Percentiles rank a stretch among this genome's conserved stretches.
Evolutionary conservation across 1,284 basidiomycete genomes (phyloP).

Genomic region (Amylostereum areolatum): DNA sequence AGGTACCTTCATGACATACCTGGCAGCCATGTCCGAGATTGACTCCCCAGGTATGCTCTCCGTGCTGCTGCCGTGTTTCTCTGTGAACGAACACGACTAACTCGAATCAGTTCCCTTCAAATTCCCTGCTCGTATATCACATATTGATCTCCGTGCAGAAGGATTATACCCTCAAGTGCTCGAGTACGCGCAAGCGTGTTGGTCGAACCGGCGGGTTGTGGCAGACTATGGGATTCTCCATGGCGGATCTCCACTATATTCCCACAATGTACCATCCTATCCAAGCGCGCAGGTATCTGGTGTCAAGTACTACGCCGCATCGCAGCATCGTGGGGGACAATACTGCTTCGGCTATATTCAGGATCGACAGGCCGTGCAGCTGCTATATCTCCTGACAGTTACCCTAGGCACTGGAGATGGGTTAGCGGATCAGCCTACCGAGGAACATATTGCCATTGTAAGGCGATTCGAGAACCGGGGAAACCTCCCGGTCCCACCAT

Average conservation of each 20-base stretch:
- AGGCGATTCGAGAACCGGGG: background rate
- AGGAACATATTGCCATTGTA: background rate
- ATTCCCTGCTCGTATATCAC: background rate
- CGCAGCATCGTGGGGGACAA: background rate
- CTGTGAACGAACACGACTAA: background rate
- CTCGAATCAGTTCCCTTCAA: background rate
- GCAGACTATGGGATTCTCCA: background rate
- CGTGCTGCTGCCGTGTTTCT: background rate
- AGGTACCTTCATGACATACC: background rate
- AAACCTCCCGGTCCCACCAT: background rate
- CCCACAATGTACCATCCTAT: background rate
- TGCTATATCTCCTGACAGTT: background rate
- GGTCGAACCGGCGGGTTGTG: background rate
- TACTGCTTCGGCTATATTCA: background rate
- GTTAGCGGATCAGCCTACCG: background rate
- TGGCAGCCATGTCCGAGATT: background rate
- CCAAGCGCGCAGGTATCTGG: background rate
- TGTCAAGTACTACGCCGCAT: background rate
- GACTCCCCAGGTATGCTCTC: background rate
- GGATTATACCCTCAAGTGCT: background rate
- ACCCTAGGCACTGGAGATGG: background rate
- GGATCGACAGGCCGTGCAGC: background rate
- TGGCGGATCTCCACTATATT: background rate
- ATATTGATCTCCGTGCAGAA: background rate
- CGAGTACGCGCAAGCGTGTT: background rate